Evolutionary conservation across 179 eudicot species (phyloP), one percentile per base, ranked within the genome.

Genomic region (Spinacia oleracea): DNA sequence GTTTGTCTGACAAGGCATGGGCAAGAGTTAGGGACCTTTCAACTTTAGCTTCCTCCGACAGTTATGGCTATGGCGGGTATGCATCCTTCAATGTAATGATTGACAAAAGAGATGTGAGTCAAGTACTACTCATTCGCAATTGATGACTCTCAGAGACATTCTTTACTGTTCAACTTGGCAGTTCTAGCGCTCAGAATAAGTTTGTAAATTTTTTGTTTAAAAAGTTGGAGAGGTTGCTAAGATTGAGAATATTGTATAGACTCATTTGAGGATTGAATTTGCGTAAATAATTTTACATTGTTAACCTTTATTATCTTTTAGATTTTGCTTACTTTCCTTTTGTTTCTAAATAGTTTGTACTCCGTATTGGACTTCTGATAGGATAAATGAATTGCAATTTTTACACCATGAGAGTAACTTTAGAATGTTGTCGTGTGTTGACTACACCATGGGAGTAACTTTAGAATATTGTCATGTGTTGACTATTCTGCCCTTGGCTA

Each of bases 11-110:
- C 77, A 42, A 88, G 87, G 78, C 98, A 90, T 74, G 96, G 89
- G 43, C 90, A 88, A 18, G 91, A 91, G 68, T 75, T 93, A n/a
- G 97, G 96, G 77, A 89, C 84, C 73, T 95, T 93, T 81, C 92
- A 85, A 81, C 73, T 93, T 85, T 90, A 85, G 75, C 72, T 48
- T 63, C 27, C 1, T 34, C 42, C 14, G 32, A 68, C 60, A 42
- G 81, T 29, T 40, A 38, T 40, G 56, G 69, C 51, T 27, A 16
- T 46, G 58, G 69, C 4, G 9, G 21, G 76, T 32, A 46, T 63
- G 42, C 14, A n/a, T 15, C 74, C 58, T 66, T 66, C 27, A 6
- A 35, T 20, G 4, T 25, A 34, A 27, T 11, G 25, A 35, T 66
- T 66, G 46, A 32, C 45, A 15, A 34, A 0, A 66, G 27, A 34